Conservation (phyloP, 2,329 filamentous ascomycete species). For the Paraphaeosphaeria minitans region DNA sequence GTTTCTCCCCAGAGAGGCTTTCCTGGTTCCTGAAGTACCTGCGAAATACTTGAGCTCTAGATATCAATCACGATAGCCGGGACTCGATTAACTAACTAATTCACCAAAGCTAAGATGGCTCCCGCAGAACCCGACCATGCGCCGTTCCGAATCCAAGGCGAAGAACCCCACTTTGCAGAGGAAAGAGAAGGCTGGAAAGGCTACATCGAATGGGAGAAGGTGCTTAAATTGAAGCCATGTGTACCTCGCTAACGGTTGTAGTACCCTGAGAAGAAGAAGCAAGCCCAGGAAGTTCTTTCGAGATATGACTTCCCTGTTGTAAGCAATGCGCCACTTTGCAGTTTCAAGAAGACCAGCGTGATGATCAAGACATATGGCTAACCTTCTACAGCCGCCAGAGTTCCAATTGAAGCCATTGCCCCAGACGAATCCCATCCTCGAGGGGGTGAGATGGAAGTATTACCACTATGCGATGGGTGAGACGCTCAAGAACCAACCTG, state of each 20-base stretch:
- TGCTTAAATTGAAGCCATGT: neutral
- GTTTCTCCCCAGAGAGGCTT: neutral
- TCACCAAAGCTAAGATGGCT: constrained; percentile 28
- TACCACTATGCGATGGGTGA: constrained; percentile 53
- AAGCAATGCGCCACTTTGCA: constrained; percentile 9
- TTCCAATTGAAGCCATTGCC: constrained; percentile 52
- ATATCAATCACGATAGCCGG: neutral
- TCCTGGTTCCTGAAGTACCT: neutral
- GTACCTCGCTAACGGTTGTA: constrained; percentile 26
- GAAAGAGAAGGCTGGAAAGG: constrained; percentile 56
- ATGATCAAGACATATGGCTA: neutral
- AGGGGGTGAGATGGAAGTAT: constrained; percentile 54
- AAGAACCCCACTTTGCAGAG: constrained; percentile 46
- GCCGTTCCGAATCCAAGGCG: constrained; percentile 32
- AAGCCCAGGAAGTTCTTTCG: constrained; percentile 61
- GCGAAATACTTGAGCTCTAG: neutral
- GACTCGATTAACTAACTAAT: neutral
- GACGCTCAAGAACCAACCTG: constrained; percentile 53
- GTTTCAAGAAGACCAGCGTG: too few relatives aligned
- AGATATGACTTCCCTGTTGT: constrained; percentile 57
- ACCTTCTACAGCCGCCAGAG: constrained; percentile 44
- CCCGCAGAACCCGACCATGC: constrained; percentile 39
- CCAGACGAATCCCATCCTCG: constrained; percentile 50
- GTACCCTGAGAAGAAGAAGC: constrained; percentile 69
- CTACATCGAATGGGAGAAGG: constrained; percentile 57